Base-by-base conservation (phyloP, 1,284 basidiomycete genomes). In the Tilletia setariae region DNA sequence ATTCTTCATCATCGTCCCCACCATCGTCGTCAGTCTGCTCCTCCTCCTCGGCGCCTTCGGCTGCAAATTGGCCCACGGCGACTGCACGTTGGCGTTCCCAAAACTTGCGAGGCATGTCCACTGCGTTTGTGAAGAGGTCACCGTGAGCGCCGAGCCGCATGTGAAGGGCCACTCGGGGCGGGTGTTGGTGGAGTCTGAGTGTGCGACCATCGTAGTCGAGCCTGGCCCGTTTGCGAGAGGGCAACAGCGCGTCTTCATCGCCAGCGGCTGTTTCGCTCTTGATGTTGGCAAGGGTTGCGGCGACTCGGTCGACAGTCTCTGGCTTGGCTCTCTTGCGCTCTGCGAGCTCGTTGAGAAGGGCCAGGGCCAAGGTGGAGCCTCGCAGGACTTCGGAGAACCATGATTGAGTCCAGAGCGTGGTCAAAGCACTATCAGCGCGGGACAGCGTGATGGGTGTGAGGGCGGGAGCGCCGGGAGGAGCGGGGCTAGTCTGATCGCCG, bases 71-170 rank as follows among this genome's bases (percentile, higher is more conserved):
- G 19, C 53, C 53, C 8, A 59, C 30, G 4, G 28, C 56, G 35
- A 30, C 28, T 2, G 25, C 16, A 2, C 28, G 56, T n/a, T 61
- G 56, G 8, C 56, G 28, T 40, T 61, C 56, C 56, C 56, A 61
- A 21, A 32, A 61, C 28, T 61, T 61, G 30, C 56, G 56, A 30
- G 56, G 56, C 56, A 61, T 61, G 32, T 61, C 56, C 9, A 21
- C 56, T 16, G 56, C 56, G 28, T 61, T 61, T 30, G 56, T 61
- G 32, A 61, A 61, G 28, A 35, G 32, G 32, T 61, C 56, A 1
- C 56, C 56, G 15, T 32, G 32, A 7, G n/a, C 28, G 28, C 56
- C 56, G 28, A 61, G 56, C 19, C 32, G 28, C 56, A 61, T 61
- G 56, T 61, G 56, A 2, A 61, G 28, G 32, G 56, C 56, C 30